Evolutionary conservation across 768 basidiomycete species (phyloP).

Genomic region (Boletales sp.): DNA sequence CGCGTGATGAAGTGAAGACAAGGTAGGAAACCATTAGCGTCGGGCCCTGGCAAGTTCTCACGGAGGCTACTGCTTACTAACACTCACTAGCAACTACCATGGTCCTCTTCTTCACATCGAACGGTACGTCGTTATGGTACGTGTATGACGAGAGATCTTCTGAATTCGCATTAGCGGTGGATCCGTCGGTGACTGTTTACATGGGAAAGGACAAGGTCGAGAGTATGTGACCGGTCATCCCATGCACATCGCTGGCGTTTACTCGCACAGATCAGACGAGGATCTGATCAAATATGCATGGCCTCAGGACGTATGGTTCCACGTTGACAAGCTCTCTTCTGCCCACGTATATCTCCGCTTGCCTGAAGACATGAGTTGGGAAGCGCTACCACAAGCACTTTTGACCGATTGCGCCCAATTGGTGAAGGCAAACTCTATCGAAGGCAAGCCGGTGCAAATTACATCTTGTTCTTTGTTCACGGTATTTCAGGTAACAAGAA

Average conservation of each 20-base stretch:
- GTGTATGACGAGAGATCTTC: not conserved
- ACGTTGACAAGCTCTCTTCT: conserved; percentile 96
- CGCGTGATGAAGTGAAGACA: no score
- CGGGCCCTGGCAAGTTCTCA: no score
- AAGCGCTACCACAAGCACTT: conserved; percentile 75
- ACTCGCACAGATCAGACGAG: conserved; percentile 63
- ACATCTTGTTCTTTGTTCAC: not conserved
- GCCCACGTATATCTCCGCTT: conserved; percentile 97
- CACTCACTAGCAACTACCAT: conserved; percentile 24
- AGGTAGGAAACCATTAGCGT: no score
- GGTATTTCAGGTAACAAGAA: conserved; percentile 82
- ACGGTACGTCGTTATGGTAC: conserved; percentile 29
- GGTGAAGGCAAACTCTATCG: conserved; percentile 97
- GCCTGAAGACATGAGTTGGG: conserved; percentile 80
- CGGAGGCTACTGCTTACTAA: no score
- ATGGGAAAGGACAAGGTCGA: conserved; percentile 98
- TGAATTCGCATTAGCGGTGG: conserved; percentile 38
- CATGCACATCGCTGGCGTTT: conserved; percentile 6
- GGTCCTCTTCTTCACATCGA: conserved; percentile 65
- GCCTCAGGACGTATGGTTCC: conserved; percentile 91
- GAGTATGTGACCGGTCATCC: conserved; percentile 49
- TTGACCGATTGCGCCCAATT: conserved; percentile 88
- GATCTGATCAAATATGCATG: conserved; percentile 91
- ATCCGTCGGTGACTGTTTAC: conserved; percentile 73
- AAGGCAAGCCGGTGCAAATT: conserved; percentile 45